phyloP scores from a whole-genome alignment of 306 rosid genomes.

The Vigna angularis region DNA sequence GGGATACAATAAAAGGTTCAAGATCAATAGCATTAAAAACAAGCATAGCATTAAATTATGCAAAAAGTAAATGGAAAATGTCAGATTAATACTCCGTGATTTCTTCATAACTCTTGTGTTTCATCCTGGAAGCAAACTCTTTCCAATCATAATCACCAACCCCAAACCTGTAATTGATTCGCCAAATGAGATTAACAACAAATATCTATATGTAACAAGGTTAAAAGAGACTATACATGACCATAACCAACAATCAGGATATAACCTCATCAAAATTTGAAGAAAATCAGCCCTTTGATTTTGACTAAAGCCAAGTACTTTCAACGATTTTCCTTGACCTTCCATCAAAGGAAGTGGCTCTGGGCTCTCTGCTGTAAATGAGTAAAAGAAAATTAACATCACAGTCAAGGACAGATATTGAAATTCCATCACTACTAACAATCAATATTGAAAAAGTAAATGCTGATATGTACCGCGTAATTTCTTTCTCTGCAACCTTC shows the following conservation, averaged over 20 bases:
- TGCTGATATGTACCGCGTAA: constrained; percentile 62
- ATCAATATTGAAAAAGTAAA: constrained; percentile 32
- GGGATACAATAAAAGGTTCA: not conserved
- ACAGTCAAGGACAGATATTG: not conserved
- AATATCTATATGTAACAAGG: constrained; percentile 38
- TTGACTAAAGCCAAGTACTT: constrained; percentile 94
- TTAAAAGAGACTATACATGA: constrained; percentile 38
- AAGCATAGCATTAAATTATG: not conserved
- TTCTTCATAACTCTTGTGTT: constrained; percentile 87
- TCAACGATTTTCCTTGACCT: constrained; percentile 91
- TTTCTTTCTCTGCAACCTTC: constrained; percentile 71
- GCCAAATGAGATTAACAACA: constrained; percentile 40
- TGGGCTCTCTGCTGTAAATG: constrained; percentile 67
- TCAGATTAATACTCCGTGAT: constrained; percentile 65
- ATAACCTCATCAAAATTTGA: constrained; percentile 91
- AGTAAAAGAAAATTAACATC: constrained; percentile 36
- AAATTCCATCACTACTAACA: constrained; percentile 18
- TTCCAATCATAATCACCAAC: constrained; percentile 92
- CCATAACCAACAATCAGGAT: constrained; percentile 7
- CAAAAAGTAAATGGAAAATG: constrained; percentile 37
- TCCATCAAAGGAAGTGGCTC: constrained; percentile 92
- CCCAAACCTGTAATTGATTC: constrained; percentile 77
- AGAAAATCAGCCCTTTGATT: constrained; percentile 92
- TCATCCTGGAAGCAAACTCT: constrained; percentile 81
- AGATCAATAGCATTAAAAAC: constrained; percentile 20